Evolutionary conservation across 495 filamentous ascomycete genomes (phyloP).

Genomic region (Annulohypoxylon maeteangense): DNA sequence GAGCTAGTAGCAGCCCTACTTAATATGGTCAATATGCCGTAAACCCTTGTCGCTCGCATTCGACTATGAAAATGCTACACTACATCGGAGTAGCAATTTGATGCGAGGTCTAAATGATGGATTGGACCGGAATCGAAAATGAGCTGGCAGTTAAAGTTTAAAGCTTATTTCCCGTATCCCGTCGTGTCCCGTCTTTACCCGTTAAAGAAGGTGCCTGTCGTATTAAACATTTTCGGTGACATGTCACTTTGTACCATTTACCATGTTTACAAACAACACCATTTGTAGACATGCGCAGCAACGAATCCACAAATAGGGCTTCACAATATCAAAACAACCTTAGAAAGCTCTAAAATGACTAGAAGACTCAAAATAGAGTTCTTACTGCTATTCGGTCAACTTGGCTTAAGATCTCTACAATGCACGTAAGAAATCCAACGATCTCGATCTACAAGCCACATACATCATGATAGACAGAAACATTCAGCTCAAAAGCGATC

Average conservation of each 20-base stretch:
- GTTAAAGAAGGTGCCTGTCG: neutral
- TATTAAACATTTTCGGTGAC: neutral
- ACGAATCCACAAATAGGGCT: neutral
- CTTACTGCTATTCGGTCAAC: neutral
- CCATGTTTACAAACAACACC: neutral
- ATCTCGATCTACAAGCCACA: neutral
- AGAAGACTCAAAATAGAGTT: neutral
- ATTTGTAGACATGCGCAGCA: neutral
- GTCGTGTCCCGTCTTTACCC: neutral
- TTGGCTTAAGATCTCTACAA: neutral
- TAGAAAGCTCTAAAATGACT: neutral
- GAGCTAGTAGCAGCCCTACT: neutral
- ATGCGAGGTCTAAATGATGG: conserved; percentile 3
- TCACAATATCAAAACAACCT: neutral
- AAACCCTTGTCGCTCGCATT: conserved; percentile 1
- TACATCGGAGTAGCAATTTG: neutral
- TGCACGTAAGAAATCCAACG: conserved; percentile 4
- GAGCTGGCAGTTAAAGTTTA: neutral
- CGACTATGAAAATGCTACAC: conserved; percentile 5
- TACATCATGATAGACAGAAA: neutral
- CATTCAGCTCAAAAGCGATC: neutral
- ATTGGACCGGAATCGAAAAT: neutral
- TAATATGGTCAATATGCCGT: neutral
- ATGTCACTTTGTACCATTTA: neutral
- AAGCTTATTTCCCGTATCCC: neutral